These are phyloP conservation scores for Fraxinus baroniana DNA, from an alignment of 305 asterid species.

Conservation along the genomic window DNA sequence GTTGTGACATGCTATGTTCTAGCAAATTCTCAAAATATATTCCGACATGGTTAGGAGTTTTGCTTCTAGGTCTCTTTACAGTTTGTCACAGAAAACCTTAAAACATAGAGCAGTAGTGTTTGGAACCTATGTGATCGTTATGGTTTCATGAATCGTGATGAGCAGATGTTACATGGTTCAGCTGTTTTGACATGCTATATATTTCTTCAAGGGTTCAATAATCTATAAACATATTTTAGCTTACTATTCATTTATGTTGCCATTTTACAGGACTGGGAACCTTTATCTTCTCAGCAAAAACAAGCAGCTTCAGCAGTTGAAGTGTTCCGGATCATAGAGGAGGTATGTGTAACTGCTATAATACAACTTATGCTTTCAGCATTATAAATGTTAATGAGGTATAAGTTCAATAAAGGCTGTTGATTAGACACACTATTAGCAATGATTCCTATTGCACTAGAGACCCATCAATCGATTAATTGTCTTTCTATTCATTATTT, in stretches of 20 bases:
- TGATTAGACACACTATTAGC: constrained; percentile 9
- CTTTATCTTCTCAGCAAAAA: constrained; percentile 81
- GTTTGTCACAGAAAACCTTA: not conserved
- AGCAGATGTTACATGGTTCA: not conserved
- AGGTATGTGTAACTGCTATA: constrained; percentile 50
- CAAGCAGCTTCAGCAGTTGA: constrained; percentile 97
- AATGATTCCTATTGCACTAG: not conserved
- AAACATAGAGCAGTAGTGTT: not conserved
- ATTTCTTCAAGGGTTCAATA: not conserved
- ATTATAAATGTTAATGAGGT: not conserved
- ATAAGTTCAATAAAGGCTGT: constrained; percentile 3
- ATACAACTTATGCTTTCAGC: constrained; percentile 9
- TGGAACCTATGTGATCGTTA: constrained; percentile 9
- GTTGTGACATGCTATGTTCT: constrained; percentile 14
- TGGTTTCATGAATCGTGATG: not conserved
- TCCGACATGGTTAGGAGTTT: constrained; percentile 13
- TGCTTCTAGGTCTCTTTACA: constrained; percentile 19
- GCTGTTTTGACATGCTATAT: not conserved
- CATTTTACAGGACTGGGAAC: constrained; percentile 81
- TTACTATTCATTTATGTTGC: constrained; percentile 18
- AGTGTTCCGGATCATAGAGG: constrained; percentile 93
- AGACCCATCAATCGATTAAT: not conserved
- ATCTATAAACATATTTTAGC: not conserved
- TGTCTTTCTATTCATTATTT: not conserved
- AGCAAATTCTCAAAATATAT: constrained; percentile 6